phyloP scores from a whole-genome alignment of 305 asterid species.

The Coffea humblotiana region DNA sequence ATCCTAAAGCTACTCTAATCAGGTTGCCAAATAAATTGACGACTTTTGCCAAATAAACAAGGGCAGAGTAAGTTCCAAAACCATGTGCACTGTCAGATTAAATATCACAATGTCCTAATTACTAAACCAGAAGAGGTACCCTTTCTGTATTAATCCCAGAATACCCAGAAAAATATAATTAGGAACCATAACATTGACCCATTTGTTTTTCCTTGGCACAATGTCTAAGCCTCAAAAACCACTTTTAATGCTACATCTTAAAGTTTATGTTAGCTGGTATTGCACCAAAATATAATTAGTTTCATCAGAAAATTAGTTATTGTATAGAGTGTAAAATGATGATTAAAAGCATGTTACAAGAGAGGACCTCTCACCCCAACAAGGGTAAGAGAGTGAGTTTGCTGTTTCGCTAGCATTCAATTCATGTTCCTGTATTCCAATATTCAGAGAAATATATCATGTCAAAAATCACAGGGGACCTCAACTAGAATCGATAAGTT shows the following conservation, averaged over 20 bases:
- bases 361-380: not conserved
- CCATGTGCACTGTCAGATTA: not conserved
- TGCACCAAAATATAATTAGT: not conserved
- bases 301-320: not conserved
- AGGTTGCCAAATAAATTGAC: not conserved
- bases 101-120: not conserved
- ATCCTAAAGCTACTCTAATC: not conserved
- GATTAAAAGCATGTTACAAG: not conserved
- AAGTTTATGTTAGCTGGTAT: not conserved
- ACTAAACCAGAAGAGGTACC: not conserved
- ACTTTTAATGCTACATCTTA: not conserved
- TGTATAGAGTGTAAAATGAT: not conserved
- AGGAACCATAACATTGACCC: not conserved
- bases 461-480: not conserved
- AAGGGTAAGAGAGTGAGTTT: no score
- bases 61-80: not conserved
- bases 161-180: not conserved
- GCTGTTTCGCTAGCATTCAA: not conserved
- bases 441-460: not conserved
- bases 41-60: not conserved
- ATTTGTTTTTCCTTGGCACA: not conserved
- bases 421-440: not conserved
- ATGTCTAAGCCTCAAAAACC: not conserved
- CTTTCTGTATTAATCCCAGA: not conserved
- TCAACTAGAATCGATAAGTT: not conserved